Percentiles rank a stretch among this genome's conserved stretches.
These are phyloP conservation scores for maize (Zea mays) DNA, from an alignment of 176 grass and related monocot genomes.

Conservation along the genomic window DNA sequence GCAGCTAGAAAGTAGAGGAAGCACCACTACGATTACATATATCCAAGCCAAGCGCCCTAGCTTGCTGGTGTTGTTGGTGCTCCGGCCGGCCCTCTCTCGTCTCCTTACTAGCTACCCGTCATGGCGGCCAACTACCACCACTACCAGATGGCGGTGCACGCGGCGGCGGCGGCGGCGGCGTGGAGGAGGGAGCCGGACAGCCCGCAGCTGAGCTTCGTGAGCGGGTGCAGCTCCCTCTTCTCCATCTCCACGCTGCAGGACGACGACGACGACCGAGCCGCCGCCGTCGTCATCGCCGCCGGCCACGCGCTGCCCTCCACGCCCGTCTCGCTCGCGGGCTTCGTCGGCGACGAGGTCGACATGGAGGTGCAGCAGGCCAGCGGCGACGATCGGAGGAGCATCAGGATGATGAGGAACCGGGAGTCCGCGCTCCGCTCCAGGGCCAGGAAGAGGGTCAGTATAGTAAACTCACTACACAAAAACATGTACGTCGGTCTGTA, in stretches of 20 bases:
- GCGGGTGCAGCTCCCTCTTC: slow-evolving; percentile 64
- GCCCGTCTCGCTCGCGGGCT: slow-evolving; percentile 42
- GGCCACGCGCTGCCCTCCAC: slow-evolving; percentile 37
- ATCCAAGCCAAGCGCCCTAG: neutral
- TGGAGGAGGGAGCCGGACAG: slow-evolving; percentile 54
- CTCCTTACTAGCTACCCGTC: neutral
- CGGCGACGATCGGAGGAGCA: slow-evolving; percentile 46
- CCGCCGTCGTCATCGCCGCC: slow-evolving; percentile 21
- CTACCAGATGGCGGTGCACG: slow-evolving; percentile 42
- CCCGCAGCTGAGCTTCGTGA: slow-evolving; percentile 51
- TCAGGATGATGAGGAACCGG: slow-evolving; percentile 56
- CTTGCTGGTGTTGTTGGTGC: neutral
- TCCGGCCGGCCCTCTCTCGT: neutral
- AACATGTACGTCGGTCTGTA: no score
- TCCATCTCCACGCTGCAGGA: slow-evolving; percentile 53
- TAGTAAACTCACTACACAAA: no score
- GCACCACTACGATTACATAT: no score
- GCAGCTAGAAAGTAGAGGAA: neutral
- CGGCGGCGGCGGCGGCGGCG: slow-evolving; percentile 27
- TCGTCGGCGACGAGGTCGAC: slow-evolving; percentile 42
- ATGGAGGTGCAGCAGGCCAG: slow-evolving; percentile 41
- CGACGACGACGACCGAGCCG: neutral
- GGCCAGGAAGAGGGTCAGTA: slow-evolving; percentile 53
- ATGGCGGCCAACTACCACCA: slow-evolving; percentile 48
- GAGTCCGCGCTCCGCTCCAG: slow-evolving; percentile 60